A percentile compares a stretch with the other conserved stretches of the same genome.
Evolutionary conservation across 2,329 filamentous ascomycete genomes (phyloP).

Genomic region (Xylaria digitata): DNA sequence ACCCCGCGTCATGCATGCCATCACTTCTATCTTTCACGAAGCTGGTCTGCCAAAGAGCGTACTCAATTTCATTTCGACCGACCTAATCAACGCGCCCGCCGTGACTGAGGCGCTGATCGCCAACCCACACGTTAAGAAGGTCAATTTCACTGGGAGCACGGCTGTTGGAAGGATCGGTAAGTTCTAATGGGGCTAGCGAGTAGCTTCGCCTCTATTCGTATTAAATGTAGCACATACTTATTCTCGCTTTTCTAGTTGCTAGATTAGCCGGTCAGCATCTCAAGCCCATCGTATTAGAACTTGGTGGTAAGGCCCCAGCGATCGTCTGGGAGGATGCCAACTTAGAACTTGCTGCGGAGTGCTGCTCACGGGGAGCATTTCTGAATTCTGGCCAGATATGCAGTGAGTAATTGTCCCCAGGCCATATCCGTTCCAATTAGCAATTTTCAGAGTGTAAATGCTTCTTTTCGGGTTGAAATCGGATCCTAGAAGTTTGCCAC

Average conservation of each 20-base stretch:
- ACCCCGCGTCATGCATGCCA: conserved; percentile 67
- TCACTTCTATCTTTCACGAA: conserved; percentile 67
- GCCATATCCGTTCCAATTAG: too few relatives aligned
- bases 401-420: conserved; percentile 47
- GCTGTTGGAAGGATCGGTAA: conserved; percentile 68
- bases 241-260: conserved; percentile 56
- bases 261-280: conserved; percentile 70
- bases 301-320: conserved; percentile 76
- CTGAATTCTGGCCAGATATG: conserved; percentile 74
- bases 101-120: conserved; percentile 72
- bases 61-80: conserved; percentile 72
- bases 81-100: conserved; percentile 65
- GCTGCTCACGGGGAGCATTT: conserved; percentile 69
- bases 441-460: not conserved
- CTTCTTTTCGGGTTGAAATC: not conserved
- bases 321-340: conserved; percentile 76
- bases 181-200: not conserved
- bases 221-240: conserved; percentile 10
- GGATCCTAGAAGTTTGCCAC: too few relatives aligned
- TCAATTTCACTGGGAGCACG: conserved; percentile 78
- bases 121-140: conserved; percentile 70
- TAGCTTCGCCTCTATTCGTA: not conserved
- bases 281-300: conserved; percentile 75
- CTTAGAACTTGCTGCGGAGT: conserved; percentile 68
- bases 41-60: conserved; percentile 74